These are phyloP conservation scores for Colletotrichum gigasporum DNA, from an alignment of 2,329 filamentous ascomycete genomes.

Conservation along the genomic window DNA sequence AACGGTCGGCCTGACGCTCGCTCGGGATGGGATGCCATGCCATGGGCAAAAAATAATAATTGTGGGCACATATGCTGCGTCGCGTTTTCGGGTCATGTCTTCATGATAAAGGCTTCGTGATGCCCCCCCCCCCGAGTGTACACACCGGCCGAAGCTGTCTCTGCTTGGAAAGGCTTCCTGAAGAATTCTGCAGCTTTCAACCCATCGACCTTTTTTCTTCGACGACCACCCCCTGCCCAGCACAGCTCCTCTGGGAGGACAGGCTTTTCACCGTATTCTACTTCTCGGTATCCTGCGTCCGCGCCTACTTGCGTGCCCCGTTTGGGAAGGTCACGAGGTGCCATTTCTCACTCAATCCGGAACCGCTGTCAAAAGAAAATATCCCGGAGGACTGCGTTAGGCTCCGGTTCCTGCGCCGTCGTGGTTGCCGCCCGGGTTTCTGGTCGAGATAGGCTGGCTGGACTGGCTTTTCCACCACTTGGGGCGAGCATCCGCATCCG, in stretches of 20 bases:
- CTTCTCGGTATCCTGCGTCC: constrained; percentile 10
- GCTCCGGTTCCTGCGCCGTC: constrained; percentile 13
- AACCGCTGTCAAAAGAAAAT: constrained; percentile 2
- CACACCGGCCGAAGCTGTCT: background rate
- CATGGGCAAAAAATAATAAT: constrained; percentile 2
- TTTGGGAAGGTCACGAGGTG: constrained; percentile 28
- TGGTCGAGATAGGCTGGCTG: background rate
- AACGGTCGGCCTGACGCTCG: background rate
- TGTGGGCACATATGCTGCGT: constrained; percentile 8
- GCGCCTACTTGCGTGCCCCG: background rate
- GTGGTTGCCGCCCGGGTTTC: background rate
- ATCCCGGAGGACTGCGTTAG: background rate
- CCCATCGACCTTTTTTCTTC: background rate
- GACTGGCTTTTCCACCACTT: constrained; percentile 13
- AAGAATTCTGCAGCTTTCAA: background rate
- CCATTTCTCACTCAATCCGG: constrained; percentile 22
- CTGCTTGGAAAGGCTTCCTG: constrained; percentile 6
- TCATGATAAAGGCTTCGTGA: constrained; percentile 31
- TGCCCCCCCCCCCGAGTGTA: constrained; percentile 11
- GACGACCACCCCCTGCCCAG: no score
- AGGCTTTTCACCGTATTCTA: no score
- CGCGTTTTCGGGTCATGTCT: background rate
- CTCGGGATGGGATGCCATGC: constrained; percentile 3
- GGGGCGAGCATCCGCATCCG: background rate
- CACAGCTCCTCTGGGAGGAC: no score